Conservation (phyloP, 257 asterid species). For the Capsicum chinense region DNA sequence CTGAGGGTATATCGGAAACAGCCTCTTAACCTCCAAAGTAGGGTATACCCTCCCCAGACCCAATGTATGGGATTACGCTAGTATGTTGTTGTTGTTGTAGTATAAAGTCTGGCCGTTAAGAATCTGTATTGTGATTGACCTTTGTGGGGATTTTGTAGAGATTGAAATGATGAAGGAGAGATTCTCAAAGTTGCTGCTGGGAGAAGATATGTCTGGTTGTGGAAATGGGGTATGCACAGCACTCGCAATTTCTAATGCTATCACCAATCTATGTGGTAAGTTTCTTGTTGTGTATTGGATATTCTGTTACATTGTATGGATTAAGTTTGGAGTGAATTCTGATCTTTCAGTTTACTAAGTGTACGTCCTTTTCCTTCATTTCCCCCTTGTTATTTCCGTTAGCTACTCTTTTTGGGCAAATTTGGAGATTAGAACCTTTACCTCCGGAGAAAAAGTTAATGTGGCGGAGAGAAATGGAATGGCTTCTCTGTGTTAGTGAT, state of each 20-base stretch:
- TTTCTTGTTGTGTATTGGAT: neutral
- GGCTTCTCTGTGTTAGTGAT: slow-evolving; percentile 80
- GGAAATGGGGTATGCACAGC: slow-evolving; percentile 90
- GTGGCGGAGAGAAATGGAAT: slow-evolving; percentile 90
- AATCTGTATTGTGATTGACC: neutral
- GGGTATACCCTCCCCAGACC: neutral
- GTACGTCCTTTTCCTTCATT: neutral
- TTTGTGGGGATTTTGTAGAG: slow-evolving; percentile 41
- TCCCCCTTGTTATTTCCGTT: slow-evolving; percentile 18
- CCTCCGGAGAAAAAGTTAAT: slow-evolving; percentile 56
- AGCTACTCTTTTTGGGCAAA: slow-evolving; percentile 89
- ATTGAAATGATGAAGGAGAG: slow-evolving; percentile 85
- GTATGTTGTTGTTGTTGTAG: neutral
- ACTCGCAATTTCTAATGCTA: slow-evolving; percentile 83
- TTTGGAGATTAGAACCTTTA: slow-evolving; percentile 89
- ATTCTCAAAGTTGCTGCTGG: slow-evolving; percentile 80
- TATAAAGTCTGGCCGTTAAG: neutral
- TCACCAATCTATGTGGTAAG: slow-evolving; percentile 87
- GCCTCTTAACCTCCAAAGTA: neutral
- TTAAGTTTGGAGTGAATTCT: neutral
- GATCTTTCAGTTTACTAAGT: slow-evolving; percentile 10
- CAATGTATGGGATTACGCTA: neutral
- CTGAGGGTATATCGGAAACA: neutral
- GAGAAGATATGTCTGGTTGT: slow-evolving; percentile 93
- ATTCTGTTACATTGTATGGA: neutral